phyloP scores from a whole-genome alignment of 2,329 filamentous ascomycete species.

The Diplodia sapinea region DNA sequence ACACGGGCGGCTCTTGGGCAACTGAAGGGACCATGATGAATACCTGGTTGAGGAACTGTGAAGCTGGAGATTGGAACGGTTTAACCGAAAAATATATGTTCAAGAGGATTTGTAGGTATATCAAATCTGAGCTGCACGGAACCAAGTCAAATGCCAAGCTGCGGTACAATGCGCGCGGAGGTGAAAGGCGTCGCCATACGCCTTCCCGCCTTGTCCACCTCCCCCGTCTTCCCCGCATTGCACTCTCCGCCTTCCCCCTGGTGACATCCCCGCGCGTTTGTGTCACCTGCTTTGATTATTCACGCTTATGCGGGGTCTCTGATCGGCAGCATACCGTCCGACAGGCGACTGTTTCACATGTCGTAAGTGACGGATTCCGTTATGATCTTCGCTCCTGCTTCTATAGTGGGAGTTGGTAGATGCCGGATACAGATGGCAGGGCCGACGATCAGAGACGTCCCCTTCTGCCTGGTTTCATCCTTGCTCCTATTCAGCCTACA shows the following conservation, averaged over 20 bases:
- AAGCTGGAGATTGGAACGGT: not conserved
- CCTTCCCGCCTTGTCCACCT: not conserved
- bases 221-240: not conserved
- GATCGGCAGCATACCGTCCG: too few species aligned
- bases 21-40: conserved; percentile 1
- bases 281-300: not conserved
- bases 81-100: not conserved
- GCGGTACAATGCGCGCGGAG: not conserved
- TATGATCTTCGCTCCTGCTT: too few species aligned
- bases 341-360: too few species aligned
- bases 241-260: not conserved
- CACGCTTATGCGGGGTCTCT: not conserved
- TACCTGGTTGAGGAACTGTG: not conserved
- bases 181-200: not conserved
- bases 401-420: too few species aligned
- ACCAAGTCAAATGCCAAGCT: not conserved
- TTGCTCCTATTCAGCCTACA: too few species aligned
- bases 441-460: too few species aligned
- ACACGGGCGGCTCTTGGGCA: not conserved
- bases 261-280: not conserved
- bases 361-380: too few species aligned
- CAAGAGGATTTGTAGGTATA: not conserved
- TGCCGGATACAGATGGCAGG: too few species aligned
- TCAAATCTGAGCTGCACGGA: not conserved
- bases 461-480: too few species aligned